These are phyloP conservation scores for Kalanchoe fedtschenkoi DNA, from an alignment of 164 flowering plant genomes.

Conservation along the genomic window DNA sequence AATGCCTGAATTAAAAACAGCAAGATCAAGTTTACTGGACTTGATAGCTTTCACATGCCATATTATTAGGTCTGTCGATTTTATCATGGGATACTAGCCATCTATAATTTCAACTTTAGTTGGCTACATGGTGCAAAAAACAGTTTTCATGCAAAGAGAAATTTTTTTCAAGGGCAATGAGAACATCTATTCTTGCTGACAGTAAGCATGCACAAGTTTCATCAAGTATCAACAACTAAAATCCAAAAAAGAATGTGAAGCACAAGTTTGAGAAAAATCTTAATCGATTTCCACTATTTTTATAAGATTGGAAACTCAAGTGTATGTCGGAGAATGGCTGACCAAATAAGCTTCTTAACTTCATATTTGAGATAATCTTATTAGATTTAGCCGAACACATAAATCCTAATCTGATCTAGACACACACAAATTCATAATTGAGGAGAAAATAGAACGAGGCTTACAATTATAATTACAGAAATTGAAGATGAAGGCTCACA, in stretches of 20 bases:
- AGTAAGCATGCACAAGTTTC: neutral
- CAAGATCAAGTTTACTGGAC: neutral
- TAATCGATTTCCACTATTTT: conserved; percentile 98
- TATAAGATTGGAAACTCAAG: conserved; percentile 96
- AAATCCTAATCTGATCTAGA: no score
- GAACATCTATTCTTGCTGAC: neutral
- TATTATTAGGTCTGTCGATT: neutral
- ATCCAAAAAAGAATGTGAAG: conserved; percentile 1
- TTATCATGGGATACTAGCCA: neutral
- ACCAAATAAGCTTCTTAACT: no score
- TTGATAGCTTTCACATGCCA: neutral
- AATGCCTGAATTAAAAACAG: conserved; percentile 55
- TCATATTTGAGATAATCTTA: no score
- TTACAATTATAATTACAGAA: no score
- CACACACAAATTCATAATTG: no score
- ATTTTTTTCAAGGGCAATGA: no score
- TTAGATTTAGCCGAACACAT: no score
- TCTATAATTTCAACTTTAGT: neutral
- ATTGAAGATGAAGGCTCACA: no score
- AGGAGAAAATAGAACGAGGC: no score
- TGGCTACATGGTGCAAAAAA: neutral
- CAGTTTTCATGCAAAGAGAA: neutral
- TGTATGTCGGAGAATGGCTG: conserved; percentile 97
- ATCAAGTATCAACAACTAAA: neutral
- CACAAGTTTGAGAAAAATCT: conserved; percentile 20